phyloP scores from a whole-genome alignment of 2,329 filamentous ascomycete genomes.

The Botrytis elliptica region DNA sequence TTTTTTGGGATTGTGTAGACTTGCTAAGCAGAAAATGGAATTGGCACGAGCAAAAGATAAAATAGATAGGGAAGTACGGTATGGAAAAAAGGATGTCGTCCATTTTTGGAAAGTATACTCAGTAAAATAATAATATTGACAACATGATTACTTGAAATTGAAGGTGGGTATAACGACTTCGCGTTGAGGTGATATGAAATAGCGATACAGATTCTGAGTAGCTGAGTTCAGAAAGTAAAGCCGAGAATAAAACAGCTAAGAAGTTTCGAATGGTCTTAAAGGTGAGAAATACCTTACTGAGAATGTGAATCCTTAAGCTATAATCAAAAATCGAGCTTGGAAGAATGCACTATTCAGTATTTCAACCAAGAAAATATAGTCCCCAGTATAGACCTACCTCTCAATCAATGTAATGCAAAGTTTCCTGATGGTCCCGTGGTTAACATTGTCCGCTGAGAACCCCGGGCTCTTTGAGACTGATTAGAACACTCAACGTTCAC shows the following conservation, averaged over 20 bases:
- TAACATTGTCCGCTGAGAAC: not conserved
- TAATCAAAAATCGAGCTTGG: not conserved
- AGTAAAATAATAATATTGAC: not conserved
- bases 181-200: not conserved
- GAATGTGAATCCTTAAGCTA: not conserved
- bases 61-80: no score
- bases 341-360: not conserved
- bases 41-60: not conserved
- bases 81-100: rapidly evolving
- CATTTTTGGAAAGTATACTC: not conserved
- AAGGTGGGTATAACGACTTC: not conserved
- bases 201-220: no score
- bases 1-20: not conserved
- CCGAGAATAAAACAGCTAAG: not conserved
- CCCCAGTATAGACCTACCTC: not conserved
- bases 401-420: not conserved
- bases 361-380: not conserved
- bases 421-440: not conserved
- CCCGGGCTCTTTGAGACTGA: not conserved
- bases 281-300: rapidly evolving
- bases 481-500: not conserved
- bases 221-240: not conserved
- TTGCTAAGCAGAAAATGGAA: not conserved
- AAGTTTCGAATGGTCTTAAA: rapidly evolving
- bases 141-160: not conserved